Base-by-base conservation (phyloP, 306 rosid species). In the Trifolium repens region DNA sequence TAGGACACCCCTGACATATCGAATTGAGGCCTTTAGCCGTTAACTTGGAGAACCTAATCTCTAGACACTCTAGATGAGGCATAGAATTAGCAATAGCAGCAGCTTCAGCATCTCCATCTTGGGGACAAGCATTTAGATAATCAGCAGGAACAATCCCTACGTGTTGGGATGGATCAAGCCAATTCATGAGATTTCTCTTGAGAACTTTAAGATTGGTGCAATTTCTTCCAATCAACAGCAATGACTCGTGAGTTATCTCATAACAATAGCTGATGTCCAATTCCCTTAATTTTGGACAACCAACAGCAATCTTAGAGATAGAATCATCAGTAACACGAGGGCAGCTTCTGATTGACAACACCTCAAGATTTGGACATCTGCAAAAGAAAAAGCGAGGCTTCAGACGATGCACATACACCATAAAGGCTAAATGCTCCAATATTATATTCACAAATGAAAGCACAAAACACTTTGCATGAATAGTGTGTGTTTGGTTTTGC, bases 31-130 rank as follows among this genome's bases (percentile, higher is more conserved):
- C 96, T 75, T 79, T 86, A 2, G 79, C 93, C 1, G 91, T 64
- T 72, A 94, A 49, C 83, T 89, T 93, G 70, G 86, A 89, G 89
- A 90, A 90, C 58, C 90, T 79, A 47, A 94, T 86, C 86, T 94
- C 96, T 42, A 92, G 96, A 68, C 76, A 79, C 86, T 89, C 85
- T 66, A 94, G 85, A 75, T 73, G 75, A 75, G 91, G 97, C 89
- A 94, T 90, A 58, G 77, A 88, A 60, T 84, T 86, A 32, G 89
- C 96, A 73, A 94, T 90, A 17, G 92, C 93, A 22, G 88, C 78
- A 67, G 97, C 93, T 69, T 94, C 98, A n/a, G 88, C 64, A 53
- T 90, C 90, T 67, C 88, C 90, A 47, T 94, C 98, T 90, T 91
- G 97, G 4, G 96, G 98, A 80, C 91, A 86, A 55, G 91, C 89